Evolutionary conservation across 75 land plant genomes (phyloP).

Genomic region (Isoetes taiwanensis): DNA sequence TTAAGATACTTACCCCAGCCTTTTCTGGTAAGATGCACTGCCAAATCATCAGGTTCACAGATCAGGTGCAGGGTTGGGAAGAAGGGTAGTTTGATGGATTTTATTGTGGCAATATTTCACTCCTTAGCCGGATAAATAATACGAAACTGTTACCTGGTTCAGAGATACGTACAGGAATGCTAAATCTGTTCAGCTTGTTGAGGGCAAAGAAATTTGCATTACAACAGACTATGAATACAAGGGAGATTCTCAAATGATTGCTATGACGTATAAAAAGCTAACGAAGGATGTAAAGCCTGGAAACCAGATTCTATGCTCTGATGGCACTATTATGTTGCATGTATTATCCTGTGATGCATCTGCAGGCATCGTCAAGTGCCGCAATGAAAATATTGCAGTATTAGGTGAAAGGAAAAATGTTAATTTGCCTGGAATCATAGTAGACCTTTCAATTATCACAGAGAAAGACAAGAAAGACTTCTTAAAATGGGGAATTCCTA

Average conservation of each 20-base stretch:
- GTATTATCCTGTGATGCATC: slow-evolving; percentile 37
- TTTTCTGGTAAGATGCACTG: too few relatives aligned
- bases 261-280: slow-evolving; percentile 29
- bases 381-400: slow-evolving; percentile 52
- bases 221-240: slow-evolving; percentile 36
- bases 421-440: slow-evolving; percentile 48
- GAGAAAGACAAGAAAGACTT: slow-evolving; percentile 53
- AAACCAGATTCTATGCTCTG: slow-evolving; percentile 26
- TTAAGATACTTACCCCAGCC: too few relatives aligned
- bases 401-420: slow-evolving; percentile 54
- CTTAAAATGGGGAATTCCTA: slow-evolving; percentile 44
- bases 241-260: slow-evolving; percentile 27
- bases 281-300: slow-evolving; percentile 26
- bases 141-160: slow-evolving; percentile 14
- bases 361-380: slow-evolving; percentile 29
- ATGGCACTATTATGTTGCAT: slow-evolving; percentile 38
- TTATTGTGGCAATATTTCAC: too few relatives aligned
- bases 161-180: slow-evolving; percentile 20
- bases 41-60: too few relatives aligned
- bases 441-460: slow-evolving; percentile 54
- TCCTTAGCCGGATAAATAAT: too few relatives aligned
- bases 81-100: too few relatives aligned
- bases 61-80: too few relatives aligned
- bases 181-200: slow-evolving; percentile 26
- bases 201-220: slow-evolving; percentile 30